Evolutionary conservation across 148 eudicot species (phyloP), one percentile per base, ranked within the genome.

Genomic region (Heliamphora exappendiculata): DNA sequence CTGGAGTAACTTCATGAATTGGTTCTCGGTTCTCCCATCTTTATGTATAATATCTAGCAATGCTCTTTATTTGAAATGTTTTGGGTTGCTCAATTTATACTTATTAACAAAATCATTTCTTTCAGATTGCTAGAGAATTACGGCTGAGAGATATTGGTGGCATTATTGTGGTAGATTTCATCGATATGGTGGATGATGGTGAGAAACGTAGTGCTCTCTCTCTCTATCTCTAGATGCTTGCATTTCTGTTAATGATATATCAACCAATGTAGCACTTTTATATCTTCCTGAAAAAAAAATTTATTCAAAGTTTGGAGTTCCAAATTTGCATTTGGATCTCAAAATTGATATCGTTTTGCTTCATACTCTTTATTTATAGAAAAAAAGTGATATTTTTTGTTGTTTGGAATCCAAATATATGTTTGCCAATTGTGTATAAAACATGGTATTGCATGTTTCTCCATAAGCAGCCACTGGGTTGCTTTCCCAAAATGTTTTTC

Each of bases 141-240:
- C 88, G 97, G 81, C 88, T 94, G 81, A 88, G 98, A 82, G 97
- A 92, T 84, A 88, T 94, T 84, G 98, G 98, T 83, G 98, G 97
- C 75, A 94, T 94, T 73, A 94, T 94, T 58, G 92, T 94, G 44
- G 97, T 94, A 45, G 97, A 94, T 84, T 94, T 94, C 85, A 92
- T 94, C 75, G 96, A 92, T 79, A 94, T 94, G 98, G 50, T 82
- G 81, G 96, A 94, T 81, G 92, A 94, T 62, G 76, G 98, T 94
- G 84, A 89, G 94, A 76, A 54, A 44, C 7, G 12, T 54, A 50
- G 11, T 33, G 54, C 68, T 59, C 68, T 57, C 55, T 53, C 55
- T 53, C 75, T 81, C 49, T n/a, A 19, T 37, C 28, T 69, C n/a
- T 59, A 20, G 55, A 39, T 31, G 79, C 16, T 34, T 33, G 29